Percentiles rank a stretch among this genome's conserved stretches.
phyloP scores from a whole-genome alignment of 2,329 filamentous ascomycete genomes.

The Cladosporium sp. region DNA sequence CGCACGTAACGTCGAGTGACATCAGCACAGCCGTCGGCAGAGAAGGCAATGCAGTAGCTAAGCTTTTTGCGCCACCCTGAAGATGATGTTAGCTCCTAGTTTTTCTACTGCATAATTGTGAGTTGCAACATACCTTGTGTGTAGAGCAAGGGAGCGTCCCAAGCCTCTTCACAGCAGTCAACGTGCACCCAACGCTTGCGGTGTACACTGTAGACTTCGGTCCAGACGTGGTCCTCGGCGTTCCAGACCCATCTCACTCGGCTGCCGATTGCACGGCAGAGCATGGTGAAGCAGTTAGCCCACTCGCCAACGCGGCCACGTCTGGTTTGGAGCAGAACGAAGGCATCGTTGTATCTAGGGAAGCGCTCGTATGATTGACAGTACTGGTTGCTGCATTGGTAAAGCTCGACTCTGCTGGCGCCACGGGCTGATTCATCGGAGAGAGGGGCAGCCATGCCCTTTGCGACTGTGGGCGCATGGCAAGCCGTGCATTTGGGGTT shows the following conservation, averaged over 20 bases:
- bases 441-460: slow-evolving; percentile 76
- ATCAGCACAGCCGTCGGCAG: slow-evolving; percentile 71
- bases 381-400: slow-evolving; percentile 69
- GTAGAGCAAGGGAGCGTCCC: slow-evolving; percentile 90
- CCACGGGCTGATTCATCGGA: slow-evolving; percentile 86
- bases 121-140: slow-evolving; percentile 59
- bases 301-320: slow-evolving; percentile 88
- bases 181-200: slow-evolving; percentile 94
- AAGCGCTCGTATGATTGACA: slow-evolving; percentile 83
- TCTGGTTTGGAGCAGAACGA: slow-evolving; percentile 79
- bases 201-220: slow-evolving; percentile 92
- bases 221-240: slow-evolving; percentile 95
- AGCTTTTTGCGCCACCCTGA: slow-evolving; percentile 88
- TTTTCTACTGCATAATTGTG: neutral
- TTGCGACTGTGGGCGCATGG: slow-evolving; percentile 71
- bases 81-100: slow-evolving; percentile 15
- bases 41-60: slow-evolving; percentile 95
- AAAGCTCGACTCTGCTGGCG: slow-evolving; percentile 81
- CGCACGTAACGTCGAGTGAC: slow-evolving; percentile 65
- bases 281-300: slow-evolving; percentile 98
- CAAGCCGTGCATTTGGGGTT: slow-evolving; percentile 83
- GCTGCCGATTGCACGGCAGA: slow-evolving; percentile 85
- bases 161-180: slow-evolving; percentile 87
- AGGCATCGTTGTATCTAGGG: slow-evolving; percentile 90
- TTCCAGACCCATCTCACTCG: slow-evolving; percentile 98